phyloP scores from a whole-genome alignment of 1,139 yeast species.

The Zygotorulaspora mrakii region DNA sequence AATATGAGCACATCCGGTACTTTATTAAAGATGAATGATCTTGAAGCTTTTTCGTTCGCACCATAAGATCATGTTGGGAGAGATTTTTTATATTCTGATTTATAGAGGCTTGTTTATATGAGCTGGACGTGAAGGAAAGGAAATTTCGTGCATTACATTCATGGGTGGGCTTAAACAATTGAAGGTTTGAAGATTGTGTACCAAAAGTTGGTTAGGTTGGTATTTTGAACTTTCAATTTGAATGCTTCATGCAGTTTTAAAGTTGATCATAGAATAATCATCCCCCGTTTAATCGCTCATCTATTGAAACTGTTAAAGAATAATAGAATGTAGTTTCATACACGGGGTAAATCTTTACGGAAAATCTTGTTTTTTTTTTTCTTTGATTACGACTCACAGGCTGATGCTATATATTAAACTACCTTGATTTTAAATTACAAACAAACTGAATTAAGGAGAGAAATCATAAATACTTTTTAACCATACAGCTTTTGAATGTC shows the following conservation, averaged over 20 bases:
- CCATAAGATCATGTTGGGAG: conserved; percentile 1
- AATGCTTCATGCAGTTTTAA: background rate
- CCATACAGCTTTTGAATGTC: conserved; percentile 56
- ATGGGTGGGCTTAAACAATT: too few species aligned
- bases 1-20: conserved; percentile 7
- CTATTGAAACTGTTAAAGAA: conserved; percentile 28
- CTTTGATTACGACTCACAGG: background rate
- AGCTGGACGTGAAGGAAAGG: background rate
- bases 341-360: conserved; percentile 33
- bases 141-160: background rate
- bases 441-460: background rate
- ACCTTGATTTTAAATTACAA: conserved; percentile 3
- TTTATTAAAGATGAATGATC: conserved; percentile 3
- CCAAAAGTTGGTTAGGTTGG: background rate
- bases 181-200: too few species aligned
- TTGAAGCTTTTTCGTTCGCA: conserved; percentile 1
- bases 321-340: conserved; percentile 40
- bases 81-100: background rate
- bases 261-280: conserved; percentile 29
- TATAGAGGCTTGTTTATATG: too few species aligned
- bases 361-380: too few species aligned
- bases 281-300: conserved; percentile 41
- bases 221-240: background rate
- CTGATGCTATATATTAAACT: too few species aligned
- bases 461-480: conserved; percentile 1